Evolutionary conservation across 306 rosid species (phyloP), one percentile per base, ranked within the genome.

Genomic region (Rubus idaeus): DNA sequence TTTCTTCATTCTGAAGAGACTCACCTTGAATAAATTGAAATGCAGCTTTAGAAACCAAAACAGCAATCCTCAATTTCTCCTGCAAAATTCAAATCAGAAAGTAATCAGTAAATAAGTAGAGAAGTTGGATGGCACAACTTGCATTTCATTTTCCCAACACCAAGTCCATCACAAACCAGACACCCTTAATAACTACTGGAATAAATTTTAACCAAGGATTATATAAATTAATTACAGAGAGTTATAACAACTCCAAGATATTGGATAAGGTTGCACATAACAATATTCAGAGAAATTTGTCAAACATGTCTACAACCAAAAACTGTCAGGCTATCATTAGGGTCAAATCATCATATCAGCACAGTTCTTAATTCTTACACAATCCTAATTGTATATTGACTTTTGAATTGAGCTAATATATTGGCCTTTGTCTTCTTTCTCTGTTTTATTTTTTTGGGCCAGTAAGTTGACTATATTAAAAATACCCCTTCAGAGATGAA

Each of bases 31-130:
- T 81, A 80, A 95, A 96, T 37, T 90, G 97, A 80, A 88, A 57
- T 77, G 99, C 97, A 44, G 96, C 98, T 86, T 85, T 88, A 57
- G 99, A 96, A 83, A 96, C 99, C 82, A 96, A 84, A 77, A 96
- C 91, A 62, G 89, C 97, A 55, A 92, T 45, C 86, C 92, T 83
- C 74, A 92, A 66, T 81, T 91, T 91, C 83, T 94, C 98, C 97
- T 92, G 79, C 82, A 82, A 41, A 63, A 49, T 52, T 81, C 11
- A 73, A 62, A 11, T 50, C 58, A 72, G 8, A 69, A 68, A 47
- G 4, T 56, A 44, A 68, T 68, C 46, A 41, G n/a, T 11, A 4
- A 20, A 17, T n/a, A 0, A 52, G 65, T 53, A 39, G 16, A 10
- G 20, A 39, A 53, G 46, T 11, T 40, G 49, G 30, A 72, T 23